phyloP scores from a whole-genome alignment of 257 asterid genomes.

The Gardenia jasminoides region DNA sequence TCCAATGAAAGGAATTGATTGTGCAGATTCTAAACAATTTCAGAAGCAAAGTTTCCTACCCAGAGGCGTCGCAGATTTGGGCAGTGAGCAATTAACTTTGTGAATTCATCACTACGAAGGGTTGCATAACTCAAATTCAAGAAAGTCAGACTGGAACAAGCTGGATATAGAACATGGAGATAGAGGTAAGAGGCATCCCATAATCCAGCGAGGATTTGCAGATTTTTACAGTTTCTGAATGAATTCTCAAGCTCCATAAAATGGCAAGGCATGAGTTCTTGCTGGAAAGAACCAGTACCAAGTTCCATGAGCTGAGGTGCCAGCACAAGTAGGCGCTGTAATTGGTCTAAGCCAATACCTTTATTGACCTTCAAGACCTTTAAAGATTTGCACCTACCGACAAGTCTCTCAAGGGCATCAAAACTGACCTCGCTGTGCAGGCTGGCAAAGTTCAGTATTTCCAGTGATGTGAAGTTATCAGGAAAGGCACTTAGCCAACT shows the following conservation, averaged over 20 bases:
- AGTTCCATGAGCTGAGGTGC: constrained; percentile 64
- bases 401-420: constrained; percentile 78
- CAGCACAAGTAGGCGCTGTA: constrained; percentile 57
- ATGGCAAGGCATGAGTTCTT: constrained; percentile 54
- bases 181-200: constrained; percentile 51
- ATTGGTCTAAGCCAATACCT: constrained; percentile 47
- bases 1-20: not conserved
- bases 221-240: constrained; percentile 48
- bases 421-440: constrained; percentile 60
- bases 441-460: constrained; percentile 68
- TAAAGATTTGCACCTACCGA: constrained; percentile 64
- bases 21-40: constrained; percentile 10
- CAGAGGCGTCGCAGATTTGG: constrained; percentile 75
- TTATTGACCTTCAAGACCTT: constrained; percentile 74
- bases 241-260: constrained; percentile 48
- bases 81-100: constrained; percentile 61
- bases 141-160: constrained; percentile 64
- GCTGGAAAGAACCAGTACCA: constrained; percentile 72
- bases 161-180: constrained; percentile 69
- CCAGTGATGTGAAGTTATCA: constrained; percentile 63
- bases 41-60: constrained; percentile 45
- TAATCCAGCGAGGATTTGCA: constrained; percentile 65
- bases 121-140: constrained; percentile 59
- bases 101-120: constrained; percentile 59
- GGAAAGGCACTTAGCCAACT: constrained; percentile 82